Evolutionary conservation across 495 filamentous ascomycete genomes (phyloP).

Genomic region (Aspergillus wentii): DNA sequence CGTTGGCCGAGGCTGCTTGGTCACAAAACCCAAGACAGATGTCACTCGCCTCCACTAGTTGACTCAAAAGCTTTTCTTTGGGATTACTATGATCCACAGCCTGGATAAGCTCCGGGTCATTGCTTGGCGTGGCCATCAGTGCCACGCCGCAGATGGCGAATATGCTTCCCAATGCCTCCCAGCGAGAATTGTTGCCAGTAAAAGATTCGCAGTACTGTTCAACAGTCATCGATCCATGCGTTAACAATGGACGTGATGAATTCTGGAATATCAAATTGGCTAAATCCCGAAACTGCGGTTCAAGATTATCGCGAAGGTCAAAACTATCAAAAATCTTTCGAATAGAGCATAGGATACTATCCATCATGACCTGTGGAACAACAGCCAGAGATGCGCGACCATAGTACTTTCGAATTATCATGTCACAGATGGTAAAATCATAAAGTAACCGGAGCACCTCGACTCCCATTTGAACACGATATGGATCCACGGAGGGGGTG

Average conservation of each 20-base stretch:
- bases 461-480: slow-evolving; percentile 34
- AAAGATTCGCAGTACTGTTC: slow-evolving; percentile 37
- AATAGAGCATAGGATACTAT: slow-evolving; percentile 23
- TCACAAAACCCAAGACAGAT: slow-evolving; percentile 44
- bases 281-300: slow-evolving; percentile 24
- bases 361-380: slow-evolving; percentile 20
- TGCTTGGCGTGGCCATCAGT: slow-evolving; percentile 30
- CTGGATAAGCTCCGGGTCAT: slow-evolving; percentile 26
- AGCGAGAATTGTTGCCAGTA: slow-evolving; percentile 49
- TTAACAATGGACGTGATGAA: slow-evolving; percentile 23
- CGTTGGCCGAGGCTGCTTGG: slow-evolving; percentile 41
- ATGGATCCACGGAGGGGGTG: slow-evolving; percentile 18
- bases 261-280: slow-evolving; percentile 28
- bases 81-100: slow-evolving; percentile 13
- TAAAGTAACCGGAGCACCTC: slow-evolving; percentile 40
- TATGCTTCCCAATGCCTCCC: slow-evolving; percentile 54
- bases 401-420: slow-evolving; percentile 24
- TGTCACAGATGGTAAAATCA: slow-evolving; percentile 19
- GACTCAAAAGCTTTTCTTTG: slow-evolving; percentile 28
- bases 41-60: slow-evolving; percentile 35
- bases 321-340: slow-evolving; percentile 21
- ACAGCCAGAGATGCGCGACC: slow-evolving; percentile 12
- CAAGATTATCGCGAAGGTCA: slow-evolving; percentile 14
- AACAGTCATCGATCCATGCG: slow-evolving; percentile 25
- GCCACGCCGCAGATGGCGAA: slow-evolving; percentile 44